phyloP scores from a whole-genome alignment of 108 stramenopile genomes.

The Nitzschia putrida region DNA sequence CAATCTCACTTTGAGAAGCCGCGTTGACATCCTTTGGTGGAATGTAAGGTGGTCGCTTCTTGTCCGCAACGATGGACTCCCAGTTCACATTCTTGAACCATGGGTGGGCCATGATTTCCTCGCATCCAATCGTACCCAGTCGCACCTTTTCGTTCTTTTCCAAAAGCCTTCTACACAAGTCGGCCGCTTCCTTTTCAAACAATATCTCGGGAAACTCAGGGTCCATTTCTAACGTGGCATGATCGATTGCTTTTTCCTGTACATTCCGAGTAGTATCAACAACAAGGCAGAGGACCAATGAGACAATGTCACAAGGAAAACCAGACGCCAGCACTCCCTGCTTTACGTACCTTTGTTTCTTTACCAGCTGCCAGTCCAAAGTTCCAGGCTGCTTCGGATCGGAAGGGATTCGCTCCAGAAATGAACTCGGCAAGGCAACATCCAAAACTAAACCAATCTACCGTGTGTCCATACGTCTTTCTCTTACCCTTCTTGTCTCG shows the following conservation, averaged over 20 bases:
- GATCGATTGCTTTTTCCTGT: slow-evolving; percentile 86
- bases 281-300: not conserved
- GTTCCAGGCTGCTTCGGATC: slow-evolving; percentile 81
- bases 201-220: slow-evolving; percentile 65
- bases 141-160: slow-evolving; percentile 81
- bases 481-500: slow-evolving; percentile 82
- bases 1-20: slow-evolving; percentile 85
- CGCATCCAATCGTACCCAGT: slow-evolving; percentile 79
- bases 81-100: slow-evolving; percentile 86
- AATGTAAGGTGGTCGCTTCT: slow-evolving; percentile 75
- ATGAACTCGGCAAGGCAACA: slow-evolving; percentile 94
- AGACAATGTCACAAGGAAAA: slow-evolving; percentile 3
- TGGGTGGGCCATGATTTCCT: slow-evolving; percentile 93
- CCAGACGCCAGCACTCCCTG: too few species aligned
- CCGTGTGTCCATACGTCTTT: slow-evolving; percentile 79
- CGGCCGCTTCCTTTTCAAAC: slow-evolving; percentile 74
- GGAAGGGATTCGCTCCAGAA: slow-evolving; percentile 89
- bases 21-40: slow-evolving; percentile 95
- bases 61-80: slow-evolving; percentile 79
- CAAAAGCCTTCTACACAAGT: slow-evolving; percentile 78
- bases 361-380: slow-evolving; percentile 78
- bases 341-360: slow-evolving; percentile 69
- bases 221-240: slow-evolving; percentile 88
- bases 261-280: not conserved
- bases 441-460: slow-evolving; percentile 96